Percentiles rank a stretch among this genome's conserved stretches.
These are phyloP conservation scores for Bruguiera sexangula DNA, from an alignment of 345 rosid species.

Conservation along the genomic window DNA sequence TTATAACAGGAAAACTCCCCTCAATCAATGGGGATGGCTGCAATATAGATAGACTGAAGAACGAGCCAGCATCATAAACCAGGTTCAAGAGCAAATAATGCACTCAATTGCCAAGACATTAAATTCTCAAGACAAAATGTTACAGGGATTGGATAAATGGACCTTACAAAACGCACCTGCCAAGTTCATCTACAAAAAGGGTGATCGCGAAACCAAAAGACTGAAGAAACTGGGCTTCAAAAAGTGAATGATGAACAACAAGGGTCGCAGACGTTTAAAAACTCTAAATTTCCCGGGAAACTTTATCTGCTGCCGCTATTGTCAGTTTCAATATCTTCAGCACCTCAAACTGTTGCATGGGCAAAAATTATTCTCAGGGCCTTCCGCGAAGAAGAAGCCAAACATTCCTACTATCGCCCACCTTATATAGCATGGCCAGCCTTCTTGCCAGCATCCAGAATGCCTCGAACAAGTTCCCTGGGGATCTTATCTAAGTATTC, in stretches of 20 bases:
- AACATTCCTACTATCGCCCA: slow-evolving; percentile 78
- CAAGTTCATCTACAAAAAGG: slow-evolving; percentile 19
- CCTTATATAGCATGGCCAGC: slow-evolving; percentile 87
- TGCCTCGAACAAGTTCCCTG: slow-evolving; percentile 55
- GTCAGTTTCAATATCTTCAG: slow-evolving; percentile 67
- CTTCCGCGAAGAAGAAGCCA: slow-evolving; percentile 90
- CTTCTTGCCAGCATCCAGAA: slow-evolving; percentile 70
- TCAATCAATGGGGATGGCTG: no score
- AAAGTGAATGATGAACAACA: background rate
- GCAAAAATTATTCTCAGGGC: slow-evolving; percentile 68
- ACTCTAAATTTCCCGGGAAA: slow-evolving; percentile 52
- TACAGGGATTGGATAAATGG: background rate
- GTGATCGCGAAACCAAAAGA: background rate
- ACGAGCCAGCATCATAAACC: background rate
- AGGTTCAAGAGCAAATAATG: slow-evolving; percentile 6
- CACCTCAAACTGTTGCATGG: slow-evolving; percentile 81
- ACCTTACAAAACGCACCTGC: background rate
- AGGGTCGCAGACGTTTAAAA: background rate
- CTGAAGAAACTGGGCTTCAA: background rate
- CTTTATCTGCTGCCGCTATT: slow-evolving; percentile 75
- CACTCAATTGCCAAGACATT: slow-evolving; percentile 12
- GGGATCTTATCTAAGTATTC: slow-evolving; percentile 76
- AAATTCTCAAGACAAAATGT: background rate
- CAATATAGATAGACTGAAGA: no score
- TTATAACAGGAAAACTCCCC: no score